Evolutionary conservation across 345 rosid genomes (phyloP), one percentile per base, ranked within the genome.

Genomic region (Firmiana major): DNA sequence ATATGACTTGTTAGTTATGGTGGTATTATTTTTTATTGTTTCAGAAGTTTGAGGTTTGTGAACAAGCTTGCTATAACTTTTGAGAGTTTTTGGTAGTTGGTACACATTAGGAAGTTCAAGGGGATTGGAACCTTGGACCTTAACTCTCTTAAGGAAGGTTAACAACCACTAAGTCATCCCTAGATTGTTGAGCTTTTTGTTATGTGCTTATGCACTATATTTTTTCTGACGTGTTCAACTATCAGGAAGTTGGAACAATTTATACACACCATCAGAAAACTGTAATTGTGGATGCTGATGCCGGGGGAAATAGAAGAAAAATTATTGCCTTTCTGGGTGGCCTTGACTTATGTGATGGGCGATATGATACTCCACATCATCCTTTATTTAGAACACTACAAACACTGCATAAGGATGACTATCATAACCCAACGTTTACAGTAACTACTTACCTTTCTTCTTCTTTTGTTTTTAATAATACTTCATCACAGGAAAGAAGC

Each of bases 211-310:
- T 15, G 62, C 19, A 46, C 31, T 57, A 9, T 11, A 34, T 75
- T 71, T 40, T 17, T 22, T 75, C 58, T 68, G 68, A 48, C 53
- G 45, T 51, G 1, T 31, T 63, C 51, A 57, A 31, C 66, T 74
- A 74, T 81, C 86, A 95, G 99, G 99, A 95, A 91, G 92, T 89
- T 49, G 99, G 86, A 81, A 87, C 94, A 24, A 93, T 95, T 81
- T 95, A 93, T 81, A 93, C 99, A 6, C 99, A 95, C 87, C 99
- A 95, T 83, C 99, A 95, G 82, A 95, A 95, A 81, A 93, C 90
- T 54, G 87, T 95, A 62, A 95, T 95, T 81, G 90, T 93, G 48
- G 99, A 95, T 89, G 91, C 96, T 15, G 97, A 95, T 87, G 97
- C 97, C 59, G 94, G 97, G 46, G 73, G 75, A 66, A 82, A 82